Percentiles rank a stretch among this genome's conserved stretches.
Evolutionary conservation across 2,329 filamentous ascomycete genomes (phyloP).

Genomic region (Bipolaris zeicola): DNA sequence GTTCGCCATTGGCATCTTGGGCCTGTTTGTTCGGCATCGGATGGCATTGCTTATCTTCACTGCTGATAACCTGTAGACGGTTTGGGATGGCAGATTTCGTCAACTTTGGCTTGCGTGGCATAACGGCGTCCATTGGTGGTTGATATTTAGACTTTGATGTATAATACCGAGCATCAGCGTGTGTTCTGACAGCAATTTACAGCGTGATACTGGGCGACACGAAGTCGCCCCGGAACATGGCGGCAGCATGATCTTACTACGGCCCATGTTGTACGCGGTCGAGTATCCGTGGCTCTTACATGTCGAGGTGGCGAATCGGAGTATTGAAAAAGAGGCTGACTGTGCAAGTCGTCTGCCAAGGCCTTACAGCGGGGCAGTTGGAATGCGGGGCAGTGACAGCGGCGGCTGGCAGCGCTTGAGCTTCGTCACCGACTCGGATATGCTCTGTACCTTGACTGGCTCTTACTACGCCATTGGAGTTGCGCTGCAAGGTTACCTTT

Average conservation of each 20-base stretch:
- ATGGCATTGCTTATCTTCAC: conserved; percentile 88
- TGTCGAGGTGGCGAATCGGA: conserved; percentile 23
- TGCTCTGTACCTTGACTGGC: conserved; percentile 1
- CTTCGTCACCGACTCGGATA: conserved; percentile 24
- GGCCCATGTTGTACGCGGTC: not conserved
- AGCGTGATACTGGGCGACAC: not conserved
- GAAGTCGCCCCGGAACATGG: not conserved
- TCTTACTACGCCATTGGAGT: conserved; percentile 3
- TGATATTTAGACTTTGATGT: not conserved
- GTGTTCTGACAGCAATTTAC: not conserved
- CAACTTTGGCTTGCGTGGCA: not conserved
- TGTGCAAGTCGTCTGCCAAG: not conserved
- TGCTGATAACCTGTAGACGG: conserved; percentile 70
- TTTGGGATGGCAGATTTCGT: not conserved
- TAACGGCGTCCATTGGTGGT: not conserved
- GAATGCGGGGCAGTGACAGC: conserved; percentile 24
- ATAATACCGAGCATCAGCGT: not conserved
- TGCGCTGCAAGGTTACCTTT: conserved; percentile 11
- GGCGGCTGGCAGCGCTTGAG: conserved; percentile 6
- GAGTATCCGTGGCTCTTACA: not conserved
- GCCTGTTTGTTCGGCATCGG: conserved; percentile 82
- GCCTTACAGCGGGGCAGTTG: conserved; percentile 10
- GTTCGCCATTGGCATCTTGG: conserved; percentile 74
- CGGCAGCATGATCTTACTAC: not conserved
- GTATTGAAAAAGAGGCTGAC: conserved; percentile 21